phyloP scores from a whole-genome alignment of 306 rosid species.

The Citrullus amarus region DNA sequence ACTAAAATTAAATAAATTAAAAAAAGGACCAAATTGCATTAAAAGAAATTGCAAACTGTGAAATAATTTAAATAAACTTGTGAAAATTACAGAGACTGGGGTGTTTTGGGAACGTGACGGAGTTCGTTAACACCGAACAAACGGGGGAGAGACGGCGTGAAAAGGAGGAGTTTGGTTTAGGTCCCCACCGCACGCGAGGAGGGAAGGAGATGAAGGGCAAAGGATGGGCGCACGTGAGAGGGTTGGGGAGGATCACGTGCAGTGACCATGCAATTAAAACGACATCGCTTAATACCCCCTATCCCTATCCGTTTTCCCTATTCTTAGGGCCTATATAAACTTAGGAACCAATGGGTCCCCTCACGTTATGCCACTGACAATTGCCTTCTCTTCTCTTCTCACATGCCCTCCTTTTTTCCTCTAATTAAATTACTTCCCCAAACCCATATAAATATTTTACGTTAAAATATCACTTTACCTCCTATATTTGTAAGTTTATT shows the following conservation, averaged over 20 bases:
- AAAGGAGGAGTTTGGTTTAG: neutral
- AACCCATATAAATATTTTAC: too few species aligned
- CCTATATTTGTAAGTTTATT: too few species aligned
- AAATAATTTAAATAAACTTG: neutral
- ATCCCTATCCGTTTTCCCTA: neutral
- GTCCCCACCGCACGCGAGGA: conserved; percentile 19
- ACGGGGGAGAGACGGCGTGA: neutral
- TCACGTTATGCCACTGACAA: conserved; percentile 1
- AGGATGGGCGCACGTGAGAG: conserved; percentile 13
- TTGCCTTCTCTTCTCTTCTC: neutral
- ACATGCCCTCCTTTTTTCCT: neutral
- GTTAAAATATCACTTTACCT: too few species aligned
- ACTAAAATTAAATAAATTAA: too few species aligned
- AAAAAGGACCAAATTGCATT: too few species aligned
- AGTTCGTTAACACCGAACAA: neutral
- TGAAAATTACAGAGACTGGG: neutral
- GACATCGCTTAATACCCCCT: neutral
- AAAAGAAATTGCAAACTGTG: too few species aligned
- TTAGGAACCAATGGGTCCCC: neutral
- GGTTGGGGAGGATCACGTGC: conserved; percentile 6
- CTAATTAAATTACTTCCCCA: neutral
- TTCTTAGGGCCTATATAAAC: neutral
- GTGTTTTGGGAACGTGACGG: neutral
- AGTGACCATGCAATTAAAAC: neutral
- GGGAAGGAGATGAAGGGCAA: neutral